Evolutionary conservation across 352 stramenopile species (phyloP).

Genomic region (Elongisporangium anandrum): DNA sequence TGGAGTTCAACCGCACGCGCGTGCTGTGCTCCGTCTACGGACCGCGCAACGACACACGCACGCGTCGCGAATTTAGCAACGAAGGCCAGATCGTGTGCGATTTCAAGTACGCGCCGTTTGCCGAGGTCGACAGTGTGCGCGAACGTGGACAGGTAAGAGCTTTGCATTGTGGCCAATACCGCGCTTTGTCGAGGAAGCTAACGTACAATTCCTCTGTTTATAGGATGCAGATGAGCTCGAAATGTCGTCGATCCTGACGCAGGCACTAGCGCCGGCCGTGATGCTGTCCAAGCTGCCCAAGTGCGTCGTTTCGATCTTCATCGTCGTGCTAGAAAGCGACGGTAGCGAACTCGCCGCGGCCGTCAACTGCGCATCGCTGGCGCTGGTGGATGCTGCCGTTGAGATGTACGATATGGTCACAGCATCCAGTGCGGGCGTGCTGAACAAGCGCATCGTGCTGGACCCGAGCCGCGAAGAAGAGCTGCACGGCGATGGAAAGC

Average conservation of each 20-base stretch:
- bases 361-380: constrained; percentile 85
- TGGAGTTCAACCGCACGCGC: constrained; percentile 84
- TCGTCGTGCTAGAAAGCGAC: constrained; percentile 85
- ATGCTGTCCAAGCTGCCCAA: constrained; percentile 88
- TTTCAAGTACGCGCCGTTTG: constrained; percentile 86
- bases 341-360: constrained; percentile 77
- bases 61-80: constrained; percentile 79
- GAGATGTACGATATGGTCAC: constrained; percentile 91
- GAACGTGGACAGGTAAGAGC: constrained; percentile 46
- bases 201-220: not conserved
- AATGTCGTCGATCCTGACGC: constrained; percentile 64
- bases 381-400: constrained; percentile 84
- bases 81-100: constrained; percentile 86
- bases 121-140: constrained; percentile 47
- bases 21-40: constrained; percentile 89
- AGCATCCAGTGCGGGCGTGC: constrained; percentile 57
- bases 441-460: constrained; percentile 52
- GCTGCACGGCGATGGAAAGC: constrained; percentile 41
- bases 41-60: constrained; percentile 69
- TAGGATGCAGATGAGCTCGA: constrained; percentile 75
- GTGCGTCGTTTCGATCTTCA: constrained; percentile 86
- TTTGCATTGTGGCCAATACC: not conserved
- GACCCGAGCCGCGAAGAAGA: constrained; percentile 75
- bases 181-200: not conserved
- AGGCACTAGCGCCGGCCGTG: constrained; percentile 77